A percentile compares a stretch with the other conserved stretches of the same genome.
phyloP scores from a whole-genome alignment of 495 filamentous ascomycete genomes.

The Chaetomium fimeti region DNA sequence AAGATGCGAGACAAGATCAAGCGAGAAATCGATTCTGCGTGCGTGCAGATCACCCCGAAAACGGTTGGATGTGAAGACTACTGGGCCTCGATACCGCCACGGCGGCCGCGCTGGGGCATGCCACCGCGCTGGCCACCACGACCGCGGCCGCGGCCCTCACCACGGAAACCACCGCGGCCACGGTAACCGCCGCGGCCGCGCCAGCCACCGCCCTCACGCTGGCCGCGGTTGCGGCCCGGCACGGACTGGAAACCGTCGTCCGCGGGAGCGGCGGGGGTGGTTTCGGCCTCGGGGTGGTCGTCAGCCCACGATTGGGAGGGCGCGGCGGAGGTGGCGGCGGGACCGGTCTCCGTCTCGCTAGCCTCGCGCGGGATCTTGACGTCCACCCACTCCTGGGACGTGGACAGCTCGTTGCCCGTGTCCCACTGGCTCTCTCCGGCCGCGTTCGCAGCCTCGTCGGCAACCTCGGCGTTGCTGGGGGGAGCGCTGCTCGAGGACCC shows the following conservation, averaged over 20 bases:
- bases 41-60: conserved; percentile 9
- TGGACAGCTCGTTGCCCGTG: conserved; percentile 48
- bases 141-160: conserved; percentile 33
- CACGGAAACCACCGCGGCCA: conserved; percentile 40
- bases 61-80: conserved; percentile 1
- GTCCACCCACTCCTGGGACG: conserved; percentile 73
- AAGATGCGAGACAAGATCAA: conserved; percentile 23
- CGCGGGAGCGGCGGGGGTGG: conserved; percentile 19
- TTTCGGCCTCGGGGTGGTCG: conserved; percentile 26
- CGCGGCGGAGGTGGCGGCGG: conserved; percentile 50
- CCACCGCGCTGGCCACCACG: conserved; percentile 29
- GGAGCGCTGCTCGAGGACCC: conserved; percentile 39
- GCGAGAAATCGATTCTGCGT: conserved; percentile 11
- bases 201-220: conserved; percentile 54
- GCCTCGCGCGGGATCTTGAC: conserved; percentile 63
- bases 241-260: conserved; percentile 73
- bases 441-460: conserved; percentile 62
- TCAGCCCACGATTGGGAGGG: conserved; percentile 44
- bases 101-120: conserved; percentile 27
- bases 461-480: conserved; percentile 56
- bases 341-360: conserved; percentile 68
- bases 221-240: conserved; percentile 54
- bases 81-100: conserved; percentile 27
- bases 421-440: conserved; percentile 71
- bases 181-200: conserved; percentile 49